Evolutionary conservation across 176 grass and related monocot species (phyloP).

Genomic region (Carex parvula): DNA sequence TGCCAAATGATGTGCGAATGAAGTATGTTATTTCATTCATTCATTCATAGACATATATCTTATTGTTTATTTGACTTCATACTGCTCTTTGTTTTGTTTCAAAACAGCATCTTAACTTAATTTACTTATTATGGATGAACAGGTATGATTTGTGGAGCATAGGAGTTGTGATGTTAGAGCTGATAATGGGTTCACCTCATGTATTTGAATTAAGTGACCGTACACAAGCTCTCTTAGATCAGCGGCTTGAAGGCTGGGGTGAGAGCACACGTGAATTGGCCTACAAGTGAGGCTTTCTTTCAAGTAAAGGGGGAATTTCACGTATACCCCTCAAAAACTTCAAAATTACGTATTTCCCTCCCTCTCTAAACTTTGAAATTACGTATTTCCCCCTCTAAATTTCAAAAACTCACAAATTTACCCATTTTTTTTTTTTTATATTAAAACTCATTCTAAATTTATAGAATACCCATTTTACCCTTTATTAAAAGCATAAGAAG

Average conservation of each 20-base stretch:
- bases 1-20: slow-evolving; percentile 59
- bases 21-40: slow-evolving; percentile 51
- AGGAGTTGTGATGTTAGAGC: slow-evolving; percentile 96
- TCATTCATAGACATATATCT: slow-evolving; percentile 11
- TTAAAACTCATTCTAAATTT: too few species aligned
- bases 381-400: too few species aligned
- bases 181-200: slow-evolving; percentile 91
- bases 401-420: too few species aligned
- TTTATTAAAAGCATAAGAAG: too few species aligned
- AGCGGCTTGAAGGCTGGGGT: slow-evolving; percentile 83
- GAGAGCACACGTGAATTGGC: slow-evolving; percentile 91
- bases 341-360: too few species aligned
- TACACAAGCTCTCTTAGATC: slow-evolving; percentile 68
- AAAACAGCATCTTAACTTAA: not conserved
- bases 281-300: slow-evolving; percentile 64
- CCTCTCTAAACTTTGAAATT: too few species aligned
- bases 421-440: too few species aligned
- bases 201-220: slow-evolving; percentile 86
- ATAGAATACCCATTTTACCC: too few species aligned
- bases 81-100: slow-evolving; percentile 8
- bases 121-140: slow-evolving; percentile 15
- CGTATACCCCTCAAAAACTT: too few species aligned
- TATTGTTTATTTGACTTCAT: slow-evolving; percentile 20
- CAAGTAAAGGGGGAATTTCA: not conserved
- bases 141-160: slow-evolving; percentile 99